A percentile compares a stretch with the other conserved stretches of the same genome.
phyloP scores from a whole-genome alignment of 164 flowering plant genomes.

The Paratinospora sagittata region DNA sequence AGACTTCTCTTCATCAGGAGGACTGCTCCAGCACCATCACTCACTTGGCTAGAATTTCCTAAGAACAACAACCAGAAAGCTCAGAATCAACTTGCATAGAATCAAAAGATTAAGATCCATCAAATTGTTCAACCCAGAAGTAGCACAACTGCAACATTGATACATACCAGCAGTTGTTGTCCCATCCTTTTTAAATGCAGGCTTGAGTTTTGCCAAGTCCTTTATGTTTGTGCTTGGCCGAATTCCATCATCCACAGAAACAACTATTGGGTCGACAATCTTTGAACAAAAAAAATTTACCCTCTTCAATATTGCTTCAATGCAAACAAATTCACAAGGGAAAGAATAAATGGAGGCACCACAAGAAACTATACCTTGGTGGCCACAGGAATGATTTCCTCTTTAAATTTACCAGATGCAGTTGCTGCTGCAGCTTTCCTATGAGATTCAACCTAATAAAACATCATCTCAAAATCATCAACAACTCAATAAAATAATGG shows the following conservation, averaged over 20 bases:
- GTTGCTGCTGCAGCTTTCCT: conserved; percentile 90
- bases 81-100: background rate
- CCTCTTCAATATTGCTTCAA: background rate
- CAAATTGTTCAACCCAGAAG: background rate
- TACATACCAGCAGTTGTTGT: conserved; percentile 85
- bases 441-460: conserved; percentile 77
- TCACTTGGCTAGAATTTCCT: conserved; percentile 98
- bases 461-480: background rate
- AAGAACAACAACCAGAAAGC: conserved; percentile 3
- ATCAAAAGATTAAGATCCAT: background rate
- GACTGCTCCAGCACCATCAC: conserved; percentile 99
- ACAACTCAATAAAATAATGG: conserved; percentile 3
- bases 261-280: conserved; percentile 83
- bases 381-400: conserved; percentile 86
- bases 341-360: background rate
- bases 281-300: conserved; percentile 18
- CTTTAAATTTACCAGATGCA: conserved; percentile 86
- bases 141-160: background rate
- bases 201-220: conserved; percentile 64
- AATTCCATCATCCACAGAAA: conserved; percentile 92
- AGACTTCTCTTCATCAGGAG: conserved; percentile 90
- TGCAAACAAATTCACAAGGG: background rate
- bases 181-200: conserved; percentile 88
- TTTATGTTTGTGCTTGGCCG: conserved; percentile 57
- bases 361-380: conserved; percentile 54